Percentiles rank a stretch among this genome's conserved stretches.
These are phyloP conservation scores for Kwoniella europaea DNA, from an alignment of 768 basidiomycete genomes.

Conservation along the genomic window DNA sequence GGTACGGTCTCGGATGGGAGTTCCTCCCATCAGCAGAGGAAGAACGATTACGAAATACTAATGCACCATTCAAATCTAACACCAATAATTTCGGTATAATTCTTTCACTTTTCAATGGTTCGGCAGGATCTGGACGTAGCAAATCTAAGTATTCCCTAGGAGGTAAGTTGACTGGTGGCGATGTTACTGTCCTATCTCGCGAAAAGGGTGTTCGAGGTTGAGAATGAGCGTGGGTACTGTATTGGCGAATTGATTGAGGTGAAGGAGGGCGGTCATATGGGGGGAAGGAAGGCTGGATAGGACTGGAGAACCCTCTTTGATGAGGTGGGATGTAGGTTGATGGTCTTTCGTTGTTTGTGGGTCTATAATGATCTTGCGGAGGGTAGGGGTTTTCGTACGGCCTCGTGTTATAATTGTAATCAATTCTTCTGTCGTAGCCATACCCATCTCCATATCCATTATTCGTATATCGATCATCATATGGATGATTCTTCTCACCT, in stretches of 20 bases:
- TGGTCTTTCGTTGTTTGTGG: neutral
- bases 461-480: neutral
- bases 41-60: constrained; percentile 43
- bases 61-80: constrained; percentile 56
- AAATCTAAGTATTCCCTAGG: constrained; percentile 22
- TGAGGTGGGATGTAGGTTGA: neutral
- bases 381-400: neutral
- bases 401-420: neutral
- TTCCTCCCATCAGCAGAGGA: constrained; percentile 7
- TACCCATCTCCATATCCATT: neutral
- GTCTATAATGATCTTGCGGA: neutral
- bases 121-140: neutral
- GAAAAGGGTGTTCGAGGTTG: neutral
- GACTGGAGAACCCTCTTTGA: neutral
- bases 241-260: neutral
- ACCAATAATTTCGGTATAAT: constrained; percentile 47
- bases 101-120: neutral
- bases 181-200: constrained; percentile 14
- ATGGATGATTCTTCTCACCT: neutral
- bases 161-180: constrained; percentile 15
- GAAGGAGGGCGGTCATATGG: neutral
- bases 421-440: neutral
- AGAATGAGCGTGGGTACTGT: neutral
- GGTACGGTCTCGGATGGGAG: constrained; percentile 49
- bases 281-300: neutral